Evolutionary conservation across 2,329 filamentous ascomycete species (phyloP).

Genomic region (Xenoacremonium recifei): DNA sequence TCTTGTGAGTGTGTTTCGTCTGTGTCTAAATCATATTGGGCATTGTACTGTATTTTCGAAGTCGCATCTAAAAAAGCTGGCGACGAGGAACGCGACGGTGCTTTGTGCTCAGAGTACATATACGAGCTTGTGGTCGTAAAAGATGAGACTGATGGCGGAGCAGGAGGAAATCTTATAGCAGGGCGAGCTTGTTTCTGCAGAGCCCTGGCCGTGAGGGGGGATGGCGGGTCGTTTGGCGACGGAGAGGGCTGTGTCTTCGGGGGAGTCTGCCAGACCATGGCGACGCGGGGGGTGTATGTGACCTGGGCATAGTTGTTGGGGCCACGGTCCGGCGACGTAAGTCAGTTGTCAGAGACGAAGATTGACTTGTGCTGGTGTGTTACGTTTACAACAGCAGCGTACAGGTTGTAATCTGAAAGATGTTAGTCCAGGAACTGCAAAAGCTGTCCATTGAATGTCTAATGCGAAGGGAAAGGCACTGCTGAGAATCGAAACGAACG

Average conservation of each 20-base stretch:
- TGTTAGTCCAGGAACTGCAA: too few species aligned
- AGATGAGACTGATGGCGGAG: slow-evolving; percentile 9
- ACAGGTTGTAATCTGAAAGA: slow-evolving; percentile 69
- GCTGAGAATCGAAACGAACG: too few species aligned
- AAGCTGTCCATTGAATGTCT: too few species aligned
- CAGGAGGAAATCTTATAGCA: too few species aligned
- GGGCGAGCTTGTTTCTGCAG: too few species aligned
- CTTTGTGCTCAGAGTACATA: slow-evolving; percentile 12
- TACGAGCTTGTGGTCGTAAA: slow-evolving; percentile 21
- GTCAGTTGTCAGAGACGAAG: slow-evolving; percentile 62
- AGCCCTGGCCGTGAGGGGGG: too few species aligned
- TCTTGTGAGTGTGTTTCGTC: too few species aligned
- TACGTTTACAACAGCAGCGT: slow-evolving; percentile 77
- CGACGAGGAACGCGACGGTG: slow-evolving; percentile 4
- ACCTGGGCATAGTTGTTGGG: slow-evolving; percentile 14
- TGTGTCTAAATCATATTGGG: too few species aligned
- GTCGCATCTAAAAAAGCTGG: too few species aligned
- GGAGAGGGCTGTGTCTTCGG: slow-evolving; percentile 5
- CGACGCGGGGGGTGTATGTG: slow-evolving; percentile 31
- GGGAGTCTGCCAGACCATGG: slow-evolving; percentile 37
- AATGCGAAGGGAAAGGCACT: background rate
- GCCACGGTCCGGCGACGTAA: slow-evolving; percentile 28
- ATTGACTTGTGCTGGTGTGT: slow-evolving; percentile 80
- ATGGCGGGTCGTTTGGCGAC: too few species aligned
- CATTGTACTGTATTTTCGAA: too few species aligned